Evolutionary conservation across 208 protist species (phyloP), one percentile per base, ranked within the genome.

Genomic region (Endotrypanum monterogeii): DNA sequence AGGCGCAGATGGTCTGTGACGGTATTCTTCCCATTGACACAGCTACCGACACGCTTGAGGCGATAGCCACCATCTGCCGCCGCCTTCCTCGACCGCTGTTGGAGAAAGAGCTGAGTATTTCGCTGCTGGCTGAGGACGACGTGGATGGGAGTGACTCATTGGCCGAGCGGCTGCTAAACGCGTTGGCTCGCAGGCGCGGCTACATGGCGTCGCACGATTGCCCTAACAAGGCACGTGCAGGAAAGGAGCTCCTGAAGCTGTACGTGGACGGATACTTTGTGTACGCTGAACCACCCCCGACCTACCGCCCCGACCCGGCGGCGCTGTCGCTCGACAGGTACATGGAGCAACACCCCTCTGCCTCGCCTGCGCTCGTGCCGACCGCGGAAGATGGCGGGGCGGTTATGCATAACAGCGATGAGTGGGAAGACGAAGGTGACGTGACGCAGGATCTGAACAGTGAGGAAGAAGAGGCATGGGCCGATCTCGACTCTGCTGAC

Each of bases 1-100:
- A 94, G 66, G 96, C 89, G 63, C 95, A 99, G 67, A 98, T 99
- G 95, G 89, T 99, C 69, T 98, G 94, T 73, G 97, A 98, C 78
- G 98, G 98, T 67, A 94, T 99, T 44, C 88, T 99, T 5, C 98
- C 98, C 14, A 96, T 99, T 20, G 91, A 94, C 74, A 94, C 85
- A 44, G 81, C 85, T 48, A 94, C 89, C 7, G 86, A 96, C 66
- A 83, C 85, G 23, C 78, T 98, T 35, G 79, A 80, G 54, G 79
- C 92, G n/a, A 73, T 84, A 56, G 71, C 82, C 4, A 85, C 95
- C 16, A 65, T 96, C 20, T 94, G 88, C 74, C 82, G 82, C 20
- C 87, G 73, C 35, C 61, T 96, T 50, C 86, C 89, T 32, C 85
- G 86, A 3, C 41, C 63, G 44, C 74, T 97, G 52, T 68, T 98